These are phyloP conservation scores for Isabelozyma pseudorhagii DNA, from an alignment of 805 yeast genomes.

Conservation along the genomic window DNA sequence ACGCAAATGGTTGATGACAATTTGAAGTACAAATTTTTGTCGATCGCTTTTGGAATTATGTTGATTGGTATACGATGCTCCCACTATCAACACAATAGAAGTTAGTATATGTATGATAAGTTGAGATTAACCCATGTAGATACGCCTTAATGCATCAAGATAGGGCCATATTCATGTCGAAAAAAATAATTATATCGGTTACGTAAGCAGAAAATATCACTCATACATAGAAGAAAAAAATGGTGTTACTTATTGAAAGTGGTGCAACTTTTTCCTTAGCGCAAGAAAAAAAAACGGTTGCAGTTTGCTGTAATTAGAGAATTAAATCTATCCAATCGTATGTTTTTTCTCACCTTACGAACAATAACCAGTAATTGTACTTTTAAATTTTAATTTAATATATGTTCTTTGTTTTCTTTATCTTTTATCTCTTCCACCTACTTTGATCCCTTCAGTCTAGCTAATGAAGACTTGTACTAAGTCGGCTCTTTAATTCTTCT, in stretches of 20 bases:
- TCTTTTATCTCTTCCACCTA: background rate
- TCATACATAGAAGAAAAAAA: background rate
- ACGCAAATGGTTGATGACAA: slow-evolving; percentile 34
- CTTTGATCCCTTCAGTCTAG: background rate
- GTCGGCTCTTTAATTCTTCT: background rate
- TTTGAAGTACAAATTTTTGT: slow-evolving; percentile 39
- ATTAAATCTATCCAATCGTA: background rate
- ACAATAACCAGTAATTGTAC: background rate
- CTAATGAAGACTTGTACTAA: background rate
- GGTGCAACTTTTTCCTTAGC: background rate
- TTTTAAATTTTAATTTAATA: no score
- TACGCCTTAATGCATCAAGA: no score
- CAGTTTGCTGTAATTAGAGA: background rate
- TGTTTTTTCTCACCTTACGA: background rate
- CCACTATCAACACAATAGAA: slow-evolving; percentile 11
- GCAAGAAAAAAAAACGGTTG: background rate
- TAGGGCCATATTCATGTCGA: no score
- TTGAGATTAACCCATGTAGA: background rate
- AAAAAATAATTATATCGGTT: background rate
- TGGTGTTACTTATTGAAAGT: background rate
- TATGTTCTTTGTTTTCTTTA: background rate
- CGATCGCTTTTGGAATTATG: slow-evolving; percentile 40
- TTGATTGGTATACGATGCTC: slow-evolving; percentile 38
- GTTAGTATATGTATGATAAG: background rate
- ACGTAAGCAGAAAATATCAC: background rate